Conservation (phyloP, 352 stramenopile genomes). For the Pythium diclinum region DNA sequence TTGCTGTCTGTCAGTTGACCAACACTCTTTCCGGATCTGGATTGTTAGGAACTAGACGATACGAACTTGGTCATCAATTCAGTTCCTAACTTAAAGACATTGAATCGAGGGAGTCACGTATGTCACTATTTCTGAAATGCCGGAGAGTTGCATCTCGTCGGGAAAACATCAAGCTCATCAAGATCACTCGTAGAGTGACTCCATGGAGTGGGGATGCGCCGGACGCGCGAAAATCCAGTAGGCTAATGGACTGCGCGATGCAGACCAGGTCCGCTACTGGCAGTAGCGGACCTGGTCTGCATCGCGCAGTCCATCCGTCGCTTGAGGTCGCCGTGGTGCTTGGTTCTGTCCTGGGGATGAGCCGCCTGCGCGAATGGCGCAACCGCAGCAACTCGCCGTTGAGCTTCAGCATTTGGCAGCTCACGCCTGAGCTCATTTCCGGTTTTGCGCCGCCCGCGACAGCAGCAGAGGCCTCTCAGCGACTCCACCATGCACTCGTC, state of each 20-base stretch:
- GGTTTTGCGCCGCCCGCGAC: background rate
- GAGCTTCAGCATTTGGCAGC: background rate
- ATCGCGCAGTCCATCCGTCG: too few species aligned
- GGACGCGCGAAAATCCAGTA: too few species aligned
- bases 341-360: too few species aligned
- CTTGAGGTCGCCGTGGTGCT: too few species aligned
- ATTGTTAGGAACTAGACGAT: background rate
- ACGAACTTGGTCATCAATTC: background rate
- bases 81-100: background rate
- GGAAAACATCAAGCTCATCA: background rate
- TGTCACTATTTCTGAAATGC: background rate
- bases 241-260: too few species aligned
- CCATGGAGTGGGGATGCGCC: too few species aligned
- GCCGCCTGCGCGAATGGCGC: too few species aligned
- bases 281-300: too few species aligned
- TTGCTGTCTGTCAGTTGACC: constrained; percentile 13
- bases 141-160: background rate
- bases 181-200: too few species aligned
- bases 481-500: background rate
- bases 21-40: constrained; percentile 16
- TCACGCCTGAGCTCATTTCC: background rate
- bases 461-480: background rate
- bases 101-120: background rate
- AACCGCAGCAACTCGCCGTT: too few species aligned
- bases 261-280: too few species aligned